phyloP scores from a whole-genome alignment of 176 grass and related monocot genomes.

The Juncus inflexus region DNA sequence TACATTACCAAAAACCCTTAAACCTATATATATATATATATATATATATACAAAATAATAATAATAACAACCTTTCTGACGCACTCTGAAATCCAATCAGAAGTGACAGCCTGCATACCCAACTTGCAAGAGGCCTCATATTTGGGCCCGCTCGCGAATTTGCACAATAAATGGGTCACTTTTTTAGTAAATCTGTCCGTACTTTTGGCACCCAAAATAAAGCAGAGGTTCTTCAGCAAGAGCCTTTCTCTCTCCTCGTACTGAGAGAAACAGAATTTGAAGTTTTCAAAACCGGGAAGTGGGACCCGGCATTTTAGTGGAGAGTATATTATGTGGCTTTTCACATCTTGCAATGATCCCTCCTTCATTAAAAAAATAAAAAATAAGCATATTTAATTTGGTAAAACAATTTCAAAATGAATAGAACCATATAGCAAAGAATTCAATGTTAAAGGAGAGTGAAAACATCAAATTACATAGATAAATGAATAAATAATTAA shows the following conservation, averaged over 20 bases:
- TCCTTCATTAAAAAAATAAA: slow-evolving; percentile 45
- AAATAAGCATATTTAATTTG: slow-evolving; percentile 16
- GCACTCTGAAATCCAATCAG: slow-evolving; percentile 87
- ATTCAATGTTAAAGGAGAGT: no score
- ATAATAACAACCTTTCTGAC: slow-evolving; percentile 15
- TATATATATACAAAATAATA: no score
- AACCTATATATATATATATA: no score
- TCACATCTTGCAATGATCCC: slow-evolving; percentile 69
- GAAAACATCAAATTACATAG: not conserved
- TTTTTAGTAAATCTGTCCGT: slow-evolving; percentile 47
- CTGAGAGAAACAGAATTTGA: slow-evolving; percentile 64
- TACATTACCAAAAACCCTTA: slow-evolving; percentile 5
- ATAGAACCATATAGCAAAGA: slow-evolving; percentile 54
- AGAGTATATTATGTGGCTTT: slow-evolving; percentile 79
- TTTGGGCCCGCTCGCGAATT: slow-evolving; percentile 60
- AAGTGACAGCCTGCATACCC: slow-evolving; percentile 50
- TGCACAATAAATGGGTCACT: slow-evolving; percentile 83
- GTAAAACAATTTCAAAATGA: no score
- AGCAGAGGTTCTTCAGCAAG: slow-evolving; percentile 79
- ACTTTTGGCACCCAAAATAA: slow-evolving; percentile 66
- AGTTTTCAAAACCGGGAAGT: slow-evolving; percentile 58
- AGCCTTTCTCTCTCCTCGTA: slow-evolving; percentile 63
- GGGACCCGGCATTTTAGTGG: slow-evolving; percentile 72
- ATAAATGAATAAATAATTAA: not conserved
- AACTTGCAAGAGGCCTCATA: slow-evolving; percentile 58